A percentile compares a stretch with the other conserved stretches of the same genome.
Evolutionary conservation across 306 rosid genomes (phyloP).

Genomic region (Citrullus amarus): DNA sequence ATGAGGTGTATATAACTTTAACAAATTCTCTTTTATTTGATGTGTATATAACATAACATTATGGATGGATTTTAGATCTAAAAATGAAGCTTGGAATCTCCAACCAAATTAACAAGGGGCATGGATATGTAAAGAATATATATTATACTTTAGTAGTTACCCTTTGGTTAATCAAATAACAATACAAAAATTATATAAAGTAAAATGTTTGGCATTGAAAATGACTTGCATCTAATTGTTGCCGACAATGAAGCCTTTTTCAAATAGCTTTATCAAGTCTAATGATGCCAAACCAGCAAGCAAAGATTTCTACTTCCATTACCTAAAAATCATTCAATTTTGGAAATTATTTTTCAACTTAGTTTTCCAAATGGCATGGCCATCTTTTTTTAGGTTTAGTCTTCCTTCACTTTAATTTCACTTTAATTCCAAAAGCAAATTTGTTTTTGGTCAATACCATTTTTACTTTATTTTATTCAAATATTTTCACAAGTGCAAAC

Average conservation of each 20-base stretch:
- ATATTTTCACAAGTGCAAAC: no score
- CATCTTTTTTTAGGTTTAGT: neutral
- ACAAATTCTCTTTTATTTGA: no score
- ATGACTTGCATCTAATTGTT: neutral
- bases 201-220: constrained; percentile 8
- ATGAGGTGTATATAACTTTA: no score
- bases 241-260: neutral
- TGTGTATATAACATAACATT: no score
- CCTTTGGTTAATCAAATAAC: no score
- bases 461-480: no score
- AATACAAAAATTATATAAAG: neutral
- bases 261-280: neutral
- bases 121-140: no score
- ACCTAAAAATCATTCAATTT: constrained; percentile 1
- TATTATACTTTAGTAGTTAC: no score
- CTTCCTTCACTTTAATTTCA: neutral
- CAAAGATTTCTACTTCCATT: constrained; percentile 2
- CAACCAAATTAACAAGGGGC: no score
- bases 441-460: neutral
- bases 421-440: neutral
- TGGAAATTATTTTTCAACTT: neutral
- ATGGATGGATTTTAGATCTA: no score
- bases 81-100: no score
- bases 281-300: constrained; percentile 9
- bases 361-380: neutral